Conservation (phyloP, 106 monocot genomes). For the Xerophyta viscosa region DNA sequence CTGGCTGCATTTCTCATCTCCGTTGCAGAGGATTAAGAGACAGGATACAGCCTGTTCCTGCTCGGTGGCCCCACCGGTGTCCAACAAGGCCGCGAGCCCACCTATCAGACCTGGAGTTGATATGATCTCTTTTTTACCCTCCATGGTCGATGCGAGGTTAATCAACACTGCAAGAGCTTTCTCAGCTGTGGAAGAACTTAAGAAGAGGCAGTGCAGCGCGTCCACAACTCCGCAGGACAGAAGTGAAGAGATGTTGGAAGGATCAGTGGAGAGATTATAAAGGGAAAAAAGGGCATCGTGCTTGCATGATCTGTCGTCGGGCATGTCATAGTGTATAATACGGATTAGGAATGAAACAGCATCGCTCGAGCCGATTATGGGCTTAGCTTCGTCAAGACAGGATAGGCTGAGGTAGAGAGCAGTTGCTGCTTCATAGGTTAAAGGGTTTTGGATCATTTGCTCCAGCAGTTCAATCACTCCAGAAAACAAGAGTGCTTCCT, state of each 20-base stretch:
- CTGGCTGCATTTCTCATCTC: conserved; percentile 44
- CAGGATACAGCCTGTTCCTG: conserved; percentile 66
- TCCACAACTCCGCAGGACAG: conserved; percentile 29
- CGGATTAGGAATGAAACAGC: conserved; percentile 43
- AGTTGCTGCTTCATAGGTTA: conserved; percentile 46
- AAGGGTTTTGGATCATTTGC: conserved; percentile 51
- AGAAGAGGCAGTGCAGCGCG: conserved; percentile 33
- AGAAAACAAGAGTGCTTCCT: conserved; percentile 36
- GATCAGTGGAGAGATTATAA: conserved; percentile 67
- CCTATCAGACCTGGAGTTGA: conserved; percentile 39
- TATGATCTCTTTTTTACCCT: conserved; percentile 31
- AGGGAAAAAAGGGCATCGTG: conserved; percentile 65
- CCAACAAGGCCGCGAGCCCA: conserved; percentile 38
- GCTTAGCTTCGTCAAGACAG: conserved; percentile 57
- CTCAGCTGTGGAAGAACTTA: conserved; percentile 29
- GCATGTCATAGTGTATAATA: conserved; percentile 20
- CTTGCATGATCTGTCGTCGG: conserved; percentile 31
- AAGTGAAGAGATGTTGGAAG: conserved; percentile 45
- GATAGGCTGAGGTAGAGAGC: conserved; percentile 88
- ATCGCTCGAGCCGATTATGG: conserved; percentile 45
- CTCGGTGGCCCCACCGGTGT: conserved; percentile 36
- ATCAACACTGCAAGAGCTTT: conserved; percentile 59
- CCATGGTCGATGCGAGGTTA: conserved; percentile 28
- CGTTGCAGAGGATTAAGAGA: conserved; percentile 48
- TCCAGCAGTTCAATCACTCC: conserved; percentile 68